Percentiles rank a stretch among this genome's conserved stretches.
Evolutionary conservation across 257 asterid species (phyloP).

Genomic region (Scutellaria baicalensis): DNA sequence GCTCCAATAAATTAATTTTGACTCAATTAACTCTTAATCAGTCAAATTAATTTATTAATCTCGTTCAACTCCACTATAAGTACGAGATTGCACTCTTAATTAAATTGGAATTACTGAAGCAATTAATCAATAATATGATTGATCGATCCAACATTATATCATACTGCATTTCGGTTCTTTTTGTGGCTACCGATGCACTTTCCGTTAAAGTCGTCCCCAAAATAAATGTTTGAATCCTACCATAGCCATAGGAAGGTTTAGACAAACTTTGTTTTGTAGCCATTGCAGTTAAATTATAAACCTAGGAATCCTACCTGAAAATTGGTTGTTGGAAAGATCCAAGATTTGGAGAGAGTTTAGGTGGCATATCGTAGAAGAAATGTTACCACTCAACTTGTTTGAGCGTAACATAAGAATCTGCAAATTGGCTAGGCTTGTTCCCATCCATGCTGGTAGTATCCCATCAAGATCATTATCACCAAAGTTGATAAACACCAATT

Average conservation of each 20-base stretch:
- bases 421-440: constrained; percentile 4
- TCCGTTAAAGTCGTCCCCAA: neutral
- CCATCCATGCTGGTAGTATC: constrained; percentile 20
- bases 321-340: constrained; percentile 13
- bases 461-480: constrained; percentile 12
- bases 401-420: constrained; percentile 9
- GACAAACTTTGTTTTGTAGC: neutral
- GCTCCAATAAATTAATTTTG: too few species aligned
- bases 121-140: too few species aligned
- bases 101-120: too few species aligned
- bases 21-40: too few species aligned
- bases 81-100: too few species aligned
- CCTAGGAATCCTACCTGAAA: constrained; percentile 16
- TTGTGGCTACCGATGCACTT: neutral
- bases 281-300: constrained; percentile 20
- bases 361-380: constrained; percentile 15
- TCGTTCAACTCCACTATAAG: too few species aligned
- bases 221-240: too few species aligned
- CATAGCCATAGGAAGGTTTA: too few species aligned
- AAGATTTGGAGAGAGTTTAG: constrained; percentile 16
- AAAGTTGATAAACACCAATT: constrained; percentile 9
- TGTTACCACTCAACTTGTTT: constrained; percentile 17
- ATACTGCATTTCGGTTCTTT: neutral
- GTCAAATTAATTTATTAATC: too few species aligned
- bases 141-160: too few species aligned